A percentile compares a stretch with the other conserved stretches of the same genome.
Conservation (phyloP, 495 filamentous ascomycete genomes). For the Aspergillus olivimuriae region DNA sequence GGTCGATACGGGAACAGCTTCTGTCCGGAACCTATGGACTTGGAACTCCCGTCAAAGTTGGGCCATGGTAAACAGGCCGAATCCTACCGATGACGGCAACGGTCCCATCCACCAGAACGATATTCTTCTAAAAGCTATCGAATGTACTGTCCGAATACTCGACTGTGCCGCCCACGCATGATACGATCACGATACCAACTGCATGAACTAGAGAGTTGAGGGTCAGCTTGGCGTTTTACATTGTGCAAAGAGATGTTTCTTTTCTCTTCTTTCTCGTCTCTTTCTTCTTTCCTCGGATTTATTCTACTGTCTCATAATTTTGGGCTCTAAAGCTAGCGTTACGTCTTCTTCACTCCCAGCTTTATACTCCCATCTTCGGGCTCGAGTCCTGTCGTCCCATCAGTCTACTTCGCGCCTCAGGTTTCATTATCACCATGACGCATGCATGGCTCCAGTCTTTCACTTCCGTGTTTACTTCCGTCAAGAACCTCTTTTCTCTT, state of each 20-base stretch:
- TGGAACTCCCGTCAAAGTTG: conserved; percentile 61
- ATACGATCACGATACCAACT: conserved; percentile 43
- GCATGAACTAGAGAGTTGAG: conserved; percentile 43
- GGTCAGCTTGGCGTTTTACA: conserved; percentile 42
- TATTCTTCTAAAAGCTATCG: too few species aligned
- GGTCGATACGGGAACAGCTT: conserved; percentile 72
- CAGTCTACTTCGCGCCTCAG: conserved; percentile 2
- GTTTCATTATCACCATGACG: conserved; percentile 1
- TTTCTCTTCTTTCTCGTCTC: conserved; percentile 12
- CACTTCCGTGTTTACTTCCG: background rate
- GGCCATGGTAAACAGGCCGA: conserved; percentile 52
- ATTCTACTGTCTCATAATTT: conserved; percentile 12
- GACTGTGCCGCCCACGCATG: conserved; percentile 35
- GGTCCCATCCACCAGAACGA: too few species aligned
- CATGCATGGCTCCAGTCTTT: conserved; percentile 3
- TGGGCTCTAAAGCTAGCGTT: conserved; percentile 9
- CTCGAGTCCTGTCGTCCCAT: conserved; percentile 5
- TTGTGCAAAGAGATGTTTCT: conserved; percentile 30
- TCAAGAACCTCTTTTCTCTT: conserved; percentile 1
- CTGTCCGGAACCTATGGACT: conserved; percentile 72
- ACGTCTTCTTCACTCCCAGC: background rate
- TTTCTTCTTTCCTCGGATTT: conserved; percentile 11
- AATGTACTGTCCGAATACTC: conserved; percentile 21
- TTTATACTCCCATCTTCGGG: conserved; percentile 10
- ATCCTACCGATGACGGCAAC: too few species aligned